phyloP scores from a whole-genome alignment of 2,329 filamentous ascomycete genomes.

The Colletotrichum chlorophyti region DNA sequence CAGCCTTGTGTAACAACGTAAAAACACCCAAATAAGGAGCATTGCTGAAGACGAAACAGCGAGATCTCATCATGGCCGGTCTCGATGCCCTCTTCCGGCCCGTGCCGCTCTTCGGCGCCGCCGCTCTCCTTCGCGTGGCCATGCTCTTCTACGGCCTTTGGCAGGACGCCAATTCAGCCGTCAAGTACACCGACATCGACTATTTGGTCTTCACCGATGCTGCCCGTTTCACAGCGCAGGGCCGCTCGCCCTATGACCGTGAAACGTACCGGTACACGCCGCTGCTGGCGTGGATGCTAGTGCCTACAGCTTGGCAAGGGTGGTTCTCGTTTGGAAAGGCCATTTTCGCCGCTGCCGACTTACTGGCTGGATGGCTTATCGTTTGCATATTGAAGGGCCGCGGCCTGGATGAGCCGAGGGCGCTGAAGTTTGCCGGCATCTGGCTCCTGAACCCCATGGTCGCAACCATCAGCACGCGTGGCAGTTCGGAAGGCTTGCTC shows the following conservation, averaged over 20 bases:
- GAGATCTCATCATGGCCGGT: conserved; percentile 30
- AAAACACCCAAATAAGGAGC: no score
- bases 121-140: conserved; percentile 69
- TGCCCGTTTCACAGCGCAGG: conserved; percentile 74
- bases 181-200: conserved; percentile 99
- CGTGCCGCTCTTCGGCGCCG: conserved; percentile 60
- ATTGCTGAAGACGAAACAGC: no score
- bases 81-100: conserved; percentile 44
- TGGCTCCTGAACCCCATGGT: conserved; percentile 99
- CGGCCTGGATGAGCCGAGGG: conserved; percentile 57
- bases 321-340: conserved; percentile 89
- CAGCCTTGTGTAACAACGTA: background rate
- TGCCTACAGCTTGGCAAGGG: conserved; percentile 72
- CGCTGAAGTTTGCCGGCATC: conserved; percentile 80
- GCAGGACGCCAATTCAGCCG: conserved; percentile 88
- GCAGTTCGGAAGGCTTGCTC: conserved; percentile 90
- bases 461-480: conserved; percentile 92
- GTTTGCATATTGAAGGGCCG: conserved; percentile 47
- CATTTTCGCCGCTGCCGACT: conserved; percentile 83
- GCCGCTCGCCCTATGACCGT: conserved; percentile 79
- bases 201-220: conserved; percentile 99
- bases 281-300: conserved; percentile 86
- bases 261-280: conserved; percentile 98
- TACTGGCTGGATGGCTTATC: conserved; percentile 84
- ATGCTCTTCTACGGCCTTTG: conserved; percentile 89